Percentiles rank a stretch among this genome's conserved stretches.
Conservation (phyloP, 2,329 filamentous ascomycete species). For the Sclerotinia nivalis region DNA sequence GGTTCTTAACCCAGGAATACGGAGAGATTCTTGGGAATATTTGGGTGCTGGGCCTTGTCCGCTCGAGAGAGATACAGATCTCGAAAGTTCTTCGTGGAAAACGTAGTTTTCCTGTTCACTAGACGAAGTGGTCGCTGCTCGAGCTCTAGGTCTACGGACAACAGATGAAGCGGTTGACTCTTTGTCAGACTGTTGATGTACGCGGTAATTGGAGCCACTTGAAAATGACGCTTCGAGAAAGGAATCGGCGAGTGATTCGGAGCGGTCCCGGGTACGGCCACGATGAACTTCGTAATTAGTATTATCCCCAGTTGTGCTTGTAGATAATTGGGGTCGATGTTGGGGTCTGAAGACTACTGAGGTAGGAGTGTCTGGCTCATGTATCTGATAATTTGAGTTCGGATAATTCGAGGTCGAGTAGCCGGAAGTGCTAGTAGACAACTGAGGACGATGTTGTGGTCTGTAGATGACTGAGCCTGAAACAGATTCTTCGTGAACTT, state of each 20-base stretch:
- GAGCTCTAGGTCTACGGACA: slow-evolving; percentile 40
- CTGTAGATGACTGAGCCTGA: slow-evolving; percentile 21
- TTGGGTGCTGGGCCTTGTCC: slow-evolving; percentile 37
- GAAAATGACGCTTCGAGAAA: slow-evolving; percentile 27
- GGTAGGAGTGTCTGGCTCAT: slow-evolving; percentile 21
- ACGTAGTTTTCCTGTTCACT: slow-evolving; percentile 52
- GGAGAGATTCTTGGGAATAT: slow-evolving; percentile 62
- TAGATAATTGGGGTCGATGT: slow-evolving; percentile 20
- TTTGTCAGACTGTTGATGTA: slow-evolving; percentile 49
- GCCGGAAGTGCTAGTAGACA: slow-evolving; percentile 19
- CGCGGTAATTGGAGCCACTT: slow-evolving; percentile 49
- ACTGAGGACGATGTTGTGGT: slow-evolving; percentile 14
- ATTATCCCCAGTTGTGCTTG: slow-evolving; percentile 21
- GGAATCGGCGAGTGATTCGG: slow-evolving; percentile 19
- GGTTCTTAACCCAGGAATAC: slow-evolving; percentile 57
- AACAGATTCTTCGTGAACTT: slow-evolving; percentile 11
- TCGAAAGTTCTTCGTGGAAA: slow-evolving; percentile 49
- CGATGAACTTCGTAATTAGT: slow-evolving; percentile 19
- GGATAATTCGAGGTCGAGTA: slow-evolving; percentile 19
- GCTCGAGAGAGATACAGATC: slow-evolving; percentile 44
- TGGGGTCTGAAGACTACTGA: slow-evolving; percentile 16
- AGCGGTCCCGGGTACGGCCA: slow-evolving; percentile 9
- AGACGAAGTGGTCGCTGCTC: slow-evolving; percentile 27
- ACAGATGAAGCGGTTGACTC: slow-evolving; percentile 44
- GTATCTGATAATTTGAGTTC: slow-evolving; percentile 22